Conservation (phyloP, 768 basidiomycete species). For the Pulveroboletus sp. region DNA sequence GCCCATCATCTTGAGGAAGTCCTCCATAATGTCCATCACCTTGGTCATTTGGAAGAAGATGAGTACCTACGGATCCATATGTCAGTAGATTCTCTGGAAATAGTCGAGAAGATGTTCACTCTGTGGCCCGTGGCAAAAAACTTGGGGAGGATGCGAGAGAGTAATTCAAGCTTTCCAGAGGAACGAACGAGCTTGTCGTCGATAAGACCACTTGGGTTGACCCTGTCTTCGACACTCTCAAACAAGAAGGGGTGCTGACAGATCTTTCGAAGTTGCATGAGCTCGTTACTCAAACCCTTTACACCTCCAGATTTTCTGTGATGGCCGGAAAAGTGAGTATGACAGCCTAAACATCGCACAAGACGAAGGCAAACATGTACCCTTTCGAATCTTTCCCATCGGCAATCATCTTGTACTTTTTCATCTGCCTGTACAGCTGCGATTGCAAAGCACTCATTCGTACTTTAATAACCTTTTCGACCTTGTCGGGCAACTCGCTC, state of each 20-base stretch:
- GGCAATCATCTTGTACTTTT: slow-evolving; percentile 96
- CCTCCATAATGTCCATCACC: slow-evolving; percentile 98
- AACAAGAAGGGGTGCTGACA: slow-evolving; percentile 98
- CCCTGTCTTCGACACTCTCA: slow-evolving; percentile 89
- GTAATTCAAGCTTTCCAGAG: slow-evolving; percentile 90
- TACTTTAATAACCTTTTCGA: slow-evolving; percentile 96
- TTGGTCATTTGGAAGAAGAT: slow-evolving; percentile 99
- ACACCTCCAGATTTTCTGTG: slow-evolving; percentile 69
- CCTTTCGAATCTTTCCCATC: slow-evolving; percentile 73
- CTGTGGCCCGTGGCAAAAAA: slow-evolving; percentile 90
- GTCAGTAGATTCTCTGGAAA: neutral
- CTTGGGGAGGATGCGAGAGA: slow-evolving; percentile 90
- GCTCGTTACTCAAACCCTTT: slow-evolving; percentile 87
- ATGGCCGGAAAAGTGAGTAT: slow-evolving; percentile 1
- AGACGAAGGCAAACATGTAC: slow-evolving; percentile 36
- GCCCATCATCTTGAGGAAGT: slow-evolving; percentile 83
- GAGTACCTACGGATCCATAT: slow-evolving; percentile 57
- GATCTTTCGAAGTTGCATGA: slow-evolving; percentile 98
- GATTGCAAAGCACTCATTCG: slow-evolving; percentile 90
- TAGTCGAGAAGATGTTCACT: slow-evolving; percentile 36
- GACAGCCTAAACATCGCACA: neutral
- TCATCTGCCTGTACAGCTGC: slow-evolving; percentile 95
- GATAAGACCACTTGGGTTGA: slow-evolving; percentile 76
- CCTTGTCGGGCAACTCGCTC: slow-evolving; percentile 92
- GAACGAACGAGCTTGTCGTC: slow-evolving; percentile 83